phyloP scores from a whole-genome alignment of 2,329 filamentous ascomycete genomes.

The Fusarium odoratissimum region DNA sequence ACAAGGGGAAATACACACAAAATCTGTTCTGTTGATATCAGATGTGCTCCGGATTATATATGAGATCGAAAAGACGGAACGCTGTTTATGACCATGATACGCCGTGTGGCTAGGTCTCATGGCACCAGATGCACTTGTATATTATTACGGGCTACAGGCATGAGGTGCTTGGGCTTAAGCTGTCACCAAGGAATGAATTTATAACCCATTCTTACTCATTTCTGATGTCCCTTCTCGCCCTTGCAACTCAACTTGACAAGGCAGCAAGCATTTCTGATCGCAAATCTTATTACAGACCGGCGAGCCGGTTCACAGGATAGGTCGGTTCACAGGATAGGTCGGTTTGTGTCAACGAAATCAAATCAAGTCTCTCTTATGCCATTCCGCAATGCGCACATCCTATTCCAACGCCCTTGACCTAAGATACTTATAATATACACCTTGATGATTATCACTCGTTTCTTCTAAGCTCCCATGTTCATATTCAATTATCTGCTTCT shows the following conservation, averaged over 20 bases:
- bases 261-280: neutral
- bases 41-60: constrained; percentile 21
- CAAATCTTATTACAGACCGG: neutral
- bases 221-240: neutral
- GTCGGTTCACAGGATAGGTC: neutral
- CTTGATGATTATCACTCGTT: constrained; percentile 29
- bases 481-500: constrained; percentile 55
- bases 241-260: neutral
- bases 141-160: constrained; percentile 37
- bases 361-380: constrained; percentile 26
- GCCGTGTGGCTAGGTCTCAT: constrained; percentile 24
- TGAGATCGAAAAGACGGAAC: constrained; percentile 14
- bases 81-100: constrained; percentile 22
- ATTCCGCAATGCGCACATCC: constrained; percentile 37
- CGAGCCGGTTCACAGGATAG: neutral
- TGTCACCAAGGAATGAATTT: constrained; percentile 19
- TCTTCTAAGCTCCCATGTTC: constrained; percentile 8
- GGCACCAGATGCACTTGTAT: constrained; percentile 42
- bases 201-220: constrained; percentile 22
- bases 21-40: constrained; percentile 12
- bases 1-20: constrained; percentile 8
- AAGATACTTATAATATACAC: constrained; percentile 43
- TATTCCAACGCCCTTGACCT: constrained; percentile 42
- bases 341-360: constrained; percentile 13
- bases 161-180: constrained; percentile 5